Conservation (phyloP, 129 eudicot genomes). For the Solidago caesia region DNA sequence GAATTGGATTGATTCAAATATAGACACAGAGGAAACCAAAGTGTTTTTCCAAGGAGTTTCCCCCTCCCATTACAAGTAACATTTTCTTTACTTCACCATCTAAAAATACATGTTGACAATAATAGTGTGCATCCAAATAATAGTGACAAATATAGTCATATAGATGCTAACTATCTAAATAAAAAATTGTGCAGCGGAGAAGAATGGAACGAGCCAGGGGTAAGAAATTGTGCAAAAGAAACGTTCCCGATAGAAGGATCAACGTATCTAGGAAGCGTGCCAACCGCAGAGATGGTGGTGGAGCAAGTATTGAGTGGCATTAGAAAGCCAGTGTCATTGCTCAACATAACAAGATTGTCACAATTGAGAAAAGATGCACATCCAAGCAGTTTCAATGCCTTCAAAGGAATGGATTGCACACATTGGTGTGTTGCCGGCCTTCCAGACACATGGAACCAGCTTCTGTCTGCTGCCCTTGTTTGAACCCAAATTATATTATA, state of each 20-base stretch:
- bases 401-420: constrained; percentile 62
- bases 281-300: constrained; percentile 45
- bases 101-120: neutral
- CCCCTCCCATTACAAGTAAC: constrained; percentile 75
- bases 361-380: constrained; percentile 79
- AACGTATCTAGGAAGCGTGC: constrained; percentile 40
- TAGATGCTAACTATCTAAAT: neutral
- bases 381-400: constrained; percentile 46
- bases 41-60: constrained; percentile 75
- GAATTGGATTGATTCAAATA: constrained; percentile 50
- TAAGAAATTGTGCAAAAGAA: constrained; percentile 46
- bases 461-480: constrained; percentile 42
- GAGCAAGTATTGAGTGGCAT: constrained; percentile 45
- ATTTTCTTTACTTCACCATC: neutral
- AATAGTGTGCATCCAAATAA: too few relatives aligned
- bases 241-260: constrained; percentile 48
- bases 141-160: too few relatives aligned
- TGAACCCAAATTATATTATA: constrained; percentile 9
- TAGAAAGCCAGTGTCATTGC: constrained; percentile 39
- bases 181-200: constrained; percentile 36
- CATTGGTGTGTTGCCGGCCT: constrained; percentile 87
- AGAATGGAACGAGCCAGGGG: constrained; percentile 49
- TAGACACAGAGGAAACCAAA: constrained; percentile 38
- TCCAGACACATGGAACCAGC: constrained; percentile 73
- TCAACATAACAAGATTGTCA: constrained; percentile 60